These are phyloP conservation scores for Zasmidium cellare DNA, from an alignment of 2,329 filamentous ascomycete species.

Conservation along the genomic window DNA sequence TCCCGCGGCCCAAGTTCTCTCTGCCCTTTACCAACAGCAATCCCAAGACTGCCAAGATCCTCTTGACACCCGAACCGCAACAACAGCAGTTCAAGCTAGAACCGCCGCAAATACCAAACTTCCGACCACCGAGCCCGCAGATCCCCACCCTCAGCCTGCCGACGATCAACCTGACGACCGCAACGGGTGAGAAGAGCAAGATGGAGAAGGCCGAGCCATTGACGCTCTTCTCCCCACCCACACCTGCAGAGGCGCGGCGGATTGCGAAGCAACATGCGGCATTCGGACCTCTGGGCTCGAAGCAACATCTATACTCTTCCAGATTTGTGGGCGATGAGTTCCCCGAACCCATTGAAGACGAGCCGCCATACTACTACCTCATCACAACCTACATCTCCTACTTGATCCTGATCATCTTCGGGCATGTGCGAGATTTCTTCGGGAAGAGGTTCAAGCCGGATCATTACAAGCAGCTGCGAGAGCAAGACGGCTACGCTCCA, in stretches of 20 bases:
- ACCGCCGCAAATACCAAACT: constrained; percentile 53
- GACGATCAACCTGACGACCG: constrained; percentile 87
- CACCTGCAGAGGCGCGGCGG: constrained; percentile 75
- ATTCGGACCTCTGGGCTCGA: constrained; percentile 81
- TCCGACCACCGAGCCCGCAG: constrained; percentile 63
- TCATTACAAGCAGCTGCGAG: constrained; percentile 80
- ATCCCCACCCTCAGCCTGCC: constrained; percentile 78
- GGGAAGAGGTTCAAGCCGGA: constrained; percentile 90
- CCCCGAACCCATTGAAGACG: constrained; percentile 83
- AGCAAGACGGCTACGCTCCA: constrained; percentile 86
- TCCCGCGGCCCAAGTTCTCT: constrained; percentile 29
- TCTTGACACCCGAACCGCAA: constrained; percentile 32
- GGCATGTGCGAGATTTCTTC: constrained; percentile 95
- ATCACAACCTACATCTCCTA: constrained; percentile 99
- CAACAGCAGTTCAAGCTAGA: constrained; percentile 26
- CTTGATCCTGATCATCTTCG: constrained; percentile 90
- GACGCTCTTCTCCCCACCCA: constrained; percentile 84
- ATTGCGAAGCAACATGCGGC: constrained; percentile 81
- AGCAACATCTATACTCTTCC: constrained; percentile 84
- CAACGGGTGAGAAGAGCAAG: constrained; percentile 72
- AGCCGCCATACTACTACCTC: constrained; percentile 94
- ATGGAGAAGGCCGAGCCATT: constrained; percentile 72
- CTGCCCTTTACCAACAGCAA: constrained; percentile 31
- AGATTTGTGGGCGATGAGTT: constrained; percentile 80
- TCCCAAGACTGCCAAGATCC: constrained; percentile 27